A percentile compares a stretch with the other conserved stretches of the same genome.
Evolutionary conservation across 495 filamentous ascomycete species (phyloP).

Genomic region (Penicillium chermesinum): DNA sequence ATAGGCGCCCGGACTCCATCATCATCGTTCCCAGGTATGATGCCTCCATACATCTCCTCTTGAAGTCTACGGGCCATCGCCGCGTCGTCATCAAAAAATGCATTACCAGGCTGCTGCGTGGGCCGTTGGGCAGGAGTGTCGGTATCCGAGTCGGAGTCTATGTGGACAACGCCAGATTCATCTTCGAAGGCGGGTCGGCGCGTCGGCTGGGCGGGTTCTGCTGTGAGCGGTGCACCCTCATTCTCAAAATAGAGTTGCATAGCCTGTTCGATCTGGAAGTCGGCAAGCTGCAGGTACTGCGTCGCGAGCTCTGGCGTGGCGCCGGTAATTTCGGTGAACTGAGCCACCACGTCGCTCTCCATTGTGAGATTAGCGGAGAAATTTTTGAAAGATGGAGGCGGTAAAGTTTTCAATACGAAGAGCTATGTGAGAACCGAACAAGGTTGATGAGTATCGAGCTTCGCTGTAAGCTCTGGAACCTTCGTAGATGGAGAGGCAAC

Average conservation of each 20-base stretch:
- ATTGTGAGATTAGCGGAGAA: too few relatives aligned
- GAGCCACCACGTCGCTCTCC: slow-evolving; percentile 53
- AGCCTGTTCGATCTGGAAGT: slow-evolving; percentile 76
- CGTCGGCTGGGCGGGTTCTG: slow-evolving; percentile 30
- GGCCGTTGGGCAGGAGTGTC: slow-evolving; percentile 18
- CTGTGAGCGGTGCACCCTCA: slow-evolving; percentile 51
- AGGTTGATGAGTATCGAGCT: not conserved
- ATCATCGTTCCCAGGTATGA: slow-evolving; percentile 37
- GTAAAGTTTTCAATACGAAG: slow-evolving; percentile 15
- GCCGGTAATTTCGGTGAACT: slow-evolving; percentile 61
- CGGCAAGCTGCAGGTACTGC: slow-evolving; percentile 76
- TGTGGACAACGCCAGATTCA: slow-evolving; percentile 57
- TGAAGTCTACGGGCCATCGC: slow-evolving; percentile 88
- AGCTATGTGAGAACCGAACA: not conserved
- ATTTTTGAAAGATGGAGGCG: too few relatives aligned
- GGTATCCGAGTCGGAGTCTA: slow-evolving; percentile 70
- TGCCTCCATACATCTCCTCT: slow-evolving; percentile 76
- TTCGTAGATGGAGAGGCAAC: slow-evolving; percentile 15
- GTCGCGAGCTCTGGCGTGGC: slow-evolving; percentile 58
- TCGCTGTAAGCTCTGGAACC: not conserved
- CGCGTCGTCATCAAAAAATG: slow-evolving; percentile 74
- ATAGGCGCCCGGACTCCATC: slow-evolving; percentile 85
- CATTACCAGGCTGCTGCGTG: slow-evolving; percentile 6
- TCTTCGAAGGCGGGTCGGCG: slow-evolving; percentile 39
- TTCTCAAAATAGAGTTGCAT: slow-evolving; percentile 87